Conservation (phyloP, 345 rosid genomes). For the Aethionema arabicum region DNA sequence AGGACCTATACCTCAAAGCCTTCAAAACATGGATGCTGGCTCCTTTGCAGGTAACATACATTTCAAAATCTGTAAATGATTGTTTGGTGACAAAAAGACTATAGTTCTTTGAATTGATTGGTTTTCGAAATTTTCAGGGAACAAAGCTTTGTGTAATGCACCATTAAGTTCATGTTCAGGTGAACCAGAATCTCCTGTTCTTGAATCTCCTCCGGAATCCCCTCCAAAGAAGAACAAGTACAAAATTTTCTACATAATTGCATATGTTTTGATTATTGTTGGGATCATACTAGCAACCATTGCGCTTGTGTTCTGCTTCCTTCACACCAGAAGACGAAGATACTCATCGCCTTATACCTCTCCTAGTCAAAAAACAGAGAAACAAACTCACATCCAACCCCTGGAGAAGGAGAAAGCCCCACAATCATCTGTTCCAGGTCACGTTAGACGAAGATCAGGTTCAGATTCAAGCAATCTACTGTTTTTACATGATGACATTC, state of each 20-base stretch:
- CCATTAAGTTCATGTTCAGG: conserved; percentile 48
- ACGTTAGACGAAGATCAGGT: conserved; percentile 19
- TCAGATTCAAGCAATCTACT: conserved; percentile 44
- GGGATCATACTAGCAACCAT: conserved; percentile 33
- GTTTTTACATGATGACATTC: conserved; percentile 52
- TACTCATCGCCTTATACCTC: conserved; percentile 32
- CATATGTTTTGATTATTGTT: conserved; percentile 34
- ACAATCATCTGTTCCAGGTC: conserved; percentile 24
- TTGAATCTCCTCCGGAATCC: background rate
- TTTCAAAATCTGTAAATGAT: conserved; percentile 10
- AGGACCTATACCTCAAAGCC: conserved; percentile 64
- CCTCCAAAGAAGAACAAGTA: conserved; percentile 18
- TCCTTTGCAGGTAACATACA: conserved; percentile 54
- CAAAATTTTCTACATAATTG: conserved; percentile 13
- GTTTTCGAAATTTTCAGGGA: conserved; percentile 45
- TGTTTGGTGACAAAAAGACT: conserved; percentile 2
- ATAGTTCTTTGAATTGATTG: conserved; percentile 21
- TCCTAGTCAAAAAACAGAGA: conserved; percentile 23
- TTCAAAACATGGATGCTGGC: conserved; percentile 41
- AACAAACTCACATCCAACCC: conserved; percentile 22
- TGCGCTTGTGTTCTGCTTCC: conserved; percentile 23
- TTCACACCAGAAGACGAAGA: conserved; percentile 24
- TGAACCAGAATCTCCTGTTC: conserved; percentile 7
- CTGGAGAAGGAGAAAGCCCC: conserved; percentile 9
- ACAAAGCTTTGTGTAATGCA: conserved; percentile 53